Conservation (phyloP, 768 basidiomycete species). For the Gymnopilus dilepis region DNA sequence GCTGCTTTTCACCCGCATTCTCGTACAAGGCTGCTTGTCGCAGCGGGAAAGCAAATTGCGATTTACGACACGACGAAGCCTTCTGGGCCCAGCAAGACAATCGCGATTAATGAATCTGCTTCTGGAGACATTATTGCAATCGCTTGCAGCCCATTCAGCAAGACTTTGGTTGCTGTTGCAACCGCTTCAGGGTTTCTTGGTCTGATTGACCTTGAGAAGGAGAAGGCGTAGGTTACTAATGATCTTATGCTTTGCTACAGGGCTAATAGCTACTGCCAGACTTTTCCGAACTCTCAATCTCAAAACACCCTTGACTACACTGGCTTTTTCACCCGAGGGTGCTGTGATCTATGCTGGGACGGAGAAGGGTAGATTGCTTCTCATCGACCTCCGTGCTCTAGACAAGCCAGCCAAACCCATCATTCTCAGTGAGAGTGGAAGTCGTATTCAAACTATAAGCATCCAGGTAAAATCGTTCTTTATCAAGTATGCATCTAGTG, state of each 20-base stretch:
- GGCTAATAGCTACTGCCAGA: constrained; percentile 36
- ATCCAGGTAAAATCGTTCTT: constrained; percentile 48
- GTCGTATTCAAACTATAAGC: constrained; percentile 55
- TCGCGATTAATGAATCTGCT: constrained; percentile 49
- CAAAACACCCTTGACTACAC: constrained; percentile 58
- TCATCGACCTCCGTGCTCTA: constrained; percentile 66
- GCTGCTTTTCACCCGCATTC: constrained; percentile 69
- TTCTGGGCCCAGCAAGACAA: constrained; percentile 56
- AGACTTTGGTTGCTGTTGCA: constrained; percentile 66
- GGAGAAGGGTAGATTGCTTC: constrained; percentile 62
- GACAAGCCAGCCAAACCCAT: constrained; percentile 69
- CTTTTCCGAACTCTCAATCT: constrained; percentile 63
- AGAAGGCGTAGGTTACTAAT: constrained; percentile 58
- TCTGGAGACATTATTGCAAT: constrained; percentile 59
- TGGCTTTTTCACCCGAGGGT: constrained; percentile 73
- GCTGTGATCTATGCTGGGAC: constrained; percentile 71
- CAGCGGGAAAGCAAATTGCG: constrained; percentile 53
- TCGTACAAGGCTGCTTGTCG: constrained; percentile 64
- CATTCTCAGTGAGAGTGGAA: constrained; percentile 51
- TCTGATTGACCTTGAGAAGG: constrained; percentile 77
- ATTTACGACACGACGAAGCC: constrained; percentile 69
- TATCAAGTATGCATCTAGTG: not conserved
- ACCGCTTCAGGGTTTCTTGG: constrained; percentile 58
- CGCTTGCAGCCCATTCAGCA: constrained; percentile 77
- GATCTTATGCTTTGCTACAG: constrained; percentile 2